Base-by-base conservation (phyloP, 768 basidiomycete species). In the Xerocomellus chrysenteron region DNA sequence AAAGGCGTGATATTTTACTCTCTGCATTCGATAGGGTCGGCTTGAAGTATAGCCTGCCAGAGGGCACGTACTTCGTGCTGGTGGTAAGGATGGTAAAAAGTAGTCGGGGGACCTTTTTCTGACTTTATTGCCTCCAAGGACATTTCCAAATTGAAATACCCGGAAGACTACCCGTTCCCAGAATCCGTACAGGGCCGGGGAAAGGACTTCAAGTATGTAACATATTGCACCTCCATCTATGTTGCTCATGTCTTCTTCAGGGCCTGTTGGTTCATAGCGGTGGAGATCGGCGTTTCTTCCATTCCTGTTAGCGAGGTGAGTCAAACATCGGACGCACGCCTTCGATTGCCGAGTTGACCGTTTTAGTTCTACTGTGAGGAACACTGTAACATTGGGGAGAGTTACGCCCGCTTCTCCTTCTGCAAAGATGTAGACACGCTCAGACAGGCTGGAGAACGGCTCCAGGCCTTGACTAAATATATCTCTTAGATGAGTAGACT, bases 301-400 rank as follows among this genome's bases (percentile, higher is more conserved):
- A 97, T 98, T 57, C 94, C 94, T 13, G 92, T 94, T 56, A 95
- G 93, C 81, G 94, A 96, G 82, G 93, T 93, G 72, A 65, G 82
- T 66, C n/a, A 19, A 45, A 13, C 36, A 7, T 13, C 4, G 30
- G 19, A 13, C 39, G 24, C 36, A 10, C 35, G 5, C 14, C 26
- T 7, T 39, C 11, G 19, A 42, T 41, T 42, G 19, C 51, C 47
- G 16, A 58, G 67, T 41, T 60, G 45, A 55, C 48, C 53, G 40
- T 57, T 30, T 36, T 56, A 95, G 92, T 98, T 98, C 74, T 98
- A 96, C 74, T 94, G 92, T 67, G 80, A 86, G 62, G 90, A 92
- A 54, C 95, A 98, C 67, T 80, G 85, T 28, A 73, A 74, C 55
- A 92, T 97, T 52, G 95, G 95, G 28, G 94, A 96, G 71, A 86